Conservation (phyloP, 2,329 filamentous ascomycete genomes). For the Aureobasidium uvarum region DNA sequence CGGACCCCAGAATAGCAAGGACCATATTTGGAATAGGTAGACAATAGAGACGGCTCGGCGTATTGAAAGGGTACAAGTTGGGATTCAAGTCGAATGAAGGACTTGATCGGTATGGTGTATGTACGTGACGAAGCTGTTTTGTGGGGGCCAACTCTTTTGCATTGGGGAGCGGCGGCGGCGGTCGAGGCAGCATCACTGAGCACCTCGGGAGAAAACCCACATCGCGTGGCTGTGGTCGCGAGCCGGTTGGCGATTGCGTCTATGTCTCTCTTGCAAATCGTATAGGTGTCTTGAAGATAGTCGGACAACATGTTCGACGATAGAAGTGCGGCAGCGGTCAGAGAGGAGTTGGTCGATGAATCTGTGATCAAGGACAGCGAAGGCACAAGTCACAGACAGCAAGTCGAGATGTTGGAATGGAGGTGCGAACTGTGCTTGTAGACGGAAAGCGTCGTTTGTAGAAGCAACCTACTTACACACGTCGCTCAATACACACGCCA, state of each 20-base stretch:
- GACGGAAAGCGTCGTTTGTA: neutral
- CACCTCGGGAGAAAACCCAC: neutral
- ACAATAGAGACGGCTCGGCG: neutral
- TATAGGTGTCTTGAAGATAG: neutral
- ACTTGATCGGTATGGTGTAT: neutral
- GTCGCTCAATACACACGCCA: neutral
- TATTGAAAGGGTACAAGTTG: neutral
- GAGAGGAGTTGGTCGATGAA: neutral
- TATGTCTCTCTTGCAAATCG: neutral
- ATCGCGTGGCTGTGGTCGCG: neutral
- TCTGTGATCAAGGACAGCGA: neutral
- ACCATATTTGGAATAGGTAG: neutral
- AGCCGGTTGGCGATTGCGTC: constrained; percentile 2
- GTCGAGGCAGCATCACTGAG: too few relatives aligned
- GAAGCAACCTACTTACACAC: neutral
- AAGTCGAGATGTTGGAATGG: neutral
- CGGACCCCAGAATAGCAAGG: neutral
- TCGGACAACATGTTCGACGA: neutral
- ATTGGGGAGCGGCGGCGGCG: too few relatives aligned
- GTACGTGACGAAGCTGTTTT: neutral
- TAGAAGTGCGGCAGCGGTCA: neutral
- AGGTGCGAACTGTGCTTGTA: neutral
- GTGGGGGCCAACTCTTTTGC: too few relatives aligned
- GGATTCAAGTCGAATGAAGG: neutral
- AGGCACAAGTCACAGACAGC: neutral